Base-by-base conservation (phyloP, 495 filamentous ascomycete genomes). In the Jackrogersella minutella region DNA sequence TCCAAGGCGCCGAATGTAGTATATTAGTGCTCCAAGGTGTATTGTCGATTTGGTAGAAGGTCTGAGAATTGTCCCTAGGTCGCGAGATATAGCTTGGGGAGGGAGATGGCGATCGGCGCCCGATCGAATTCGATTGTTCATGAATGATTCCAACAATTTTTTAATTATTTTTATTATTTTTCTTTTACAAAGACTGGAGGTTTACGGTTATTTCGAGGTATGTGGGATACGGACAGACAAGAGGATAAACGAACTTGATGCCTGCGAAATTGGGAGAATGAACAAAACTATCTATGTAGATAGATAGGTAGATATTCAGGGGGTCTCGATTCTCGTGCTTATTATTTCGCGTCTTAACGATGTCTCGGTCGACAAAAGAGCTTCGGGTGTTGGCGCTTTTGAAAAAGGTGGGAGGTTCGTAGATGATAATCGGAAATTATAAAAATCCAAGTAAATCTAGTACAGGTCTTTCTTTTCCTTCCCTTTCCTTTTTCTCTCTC, bases 141-240 rank as follows among this genome's bases (percentile, higher is more conserved):
- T 70, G 52, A 70, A 66, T 62, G 28, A 31, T 71, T 62, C 74
- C 74, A 16, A 75, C 76, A 65, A 76, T 81, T 72, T 80, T 34
- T 76, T 64, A 66, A 44, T n/a, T n/a, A n/a, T n/a, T n/a, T n/a
- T n/a, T n/a, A n/a, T n/a, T n/a, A n/a, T n/a, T n/a, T n/a, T n/a
- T n/a, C n/a, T n/a, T n/a, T n/a, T n/a, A 21, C 3, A 30, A 7
- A 51, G 13, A 39, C 28, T 8, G 21, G 6, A 59, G 21, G 6
- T 31, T 14, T 11, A 17, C 5, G 24, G 47, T 34, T 49, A 34
- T 34, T 5, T 58, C 58, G 58, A 54, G 37, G 19, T 36, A 43
- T 26, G 10, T 54, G 24, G 36, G 56, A 49, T 14, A 46, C 28
- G 21, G 33, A 44, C 51, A 30, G n/a, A 51, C 1, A 22, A 22